These are phyloP conservation scores for Penicillium janthinellum DNA, from an alignment of 2,329 filamentous ascomycete genomes.

Conservation along the genomic window DNA sequence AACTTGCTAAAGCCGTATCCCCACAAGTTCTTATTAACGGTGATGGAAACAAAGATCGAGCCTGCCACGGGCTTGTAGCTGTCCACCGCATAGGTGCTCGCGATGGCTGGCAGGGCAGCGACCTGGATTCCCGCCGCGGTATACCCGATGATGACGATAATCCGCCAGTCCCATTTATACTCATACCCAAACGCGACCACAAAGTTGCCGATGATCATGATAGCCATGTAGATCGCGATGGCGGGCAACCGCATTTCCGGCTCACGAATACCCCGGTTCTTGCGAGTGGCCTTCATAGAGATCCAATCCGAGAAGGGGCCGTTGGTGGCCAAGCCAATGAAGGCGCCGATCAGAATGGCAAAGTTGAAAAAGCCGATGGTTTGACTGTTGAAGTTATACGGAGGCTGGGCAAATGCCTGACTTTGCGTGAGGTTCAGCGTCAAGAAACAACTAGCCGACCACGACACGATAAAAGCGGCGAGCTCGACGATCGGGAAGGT, in stretches of 20 bases:
- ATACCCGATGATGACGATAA: slow-evolving; percentile 60
- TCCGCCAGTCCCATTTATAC: slow-evolving; percentile 56
- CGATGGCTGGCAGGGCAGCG: slow-evolving; percentile 61
- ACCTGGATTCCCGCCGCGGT: slow-evolving; percentile 60
- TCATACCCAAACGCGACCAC: slow-evolving; percentile 58
- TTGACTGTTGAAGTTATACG: slow-evolving; percentile 56
- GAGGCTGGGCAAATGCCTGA: slow-evolving; percentile 57
- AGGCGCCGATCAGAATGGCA: slow-evolving; percentile 55
- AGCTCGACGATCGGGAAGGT: slow-evolving; percentile 65
- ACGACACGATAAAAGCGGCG: slow-evolving; percentile 63
- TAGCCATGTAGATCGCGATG: slow-evolving; percentile 59
- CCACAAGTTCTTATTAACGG: slow-evolving; percentile 66
- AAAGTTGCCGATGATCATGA: slow-evolving; percentile 62
- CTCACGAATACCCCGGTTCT: slow-evolving; percentile 59
- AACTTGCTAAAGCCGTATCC: slow-evolving; percentile 62
- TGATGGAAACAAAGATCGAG: slow-evolving; percentile 61
- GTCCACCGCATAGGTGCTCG: slow-evolving; percentile 62
- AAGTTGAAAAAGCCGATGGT: slow-evolving; percentile 61
- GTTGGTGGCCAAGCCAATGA: slow-evolving; percentile 58
- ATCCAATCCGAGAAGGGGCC: slow-evolving; percentile 61
- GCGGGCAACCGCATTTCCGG: slow-evolving; percentile 61
- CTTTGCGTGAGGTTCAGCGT: slow-evolving; percentile 62
- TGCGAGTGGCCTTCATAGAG: slow-evolving; percentile 53
- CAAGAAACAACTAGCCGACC: slow-evolving; percentile 60
- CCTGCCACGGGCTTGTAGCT: slow-evolving; percentile 66